phyloP scores from a whole-genome alignment of 1,284 basidiomycete species.

The Phenoliferia sp. region DNA sequence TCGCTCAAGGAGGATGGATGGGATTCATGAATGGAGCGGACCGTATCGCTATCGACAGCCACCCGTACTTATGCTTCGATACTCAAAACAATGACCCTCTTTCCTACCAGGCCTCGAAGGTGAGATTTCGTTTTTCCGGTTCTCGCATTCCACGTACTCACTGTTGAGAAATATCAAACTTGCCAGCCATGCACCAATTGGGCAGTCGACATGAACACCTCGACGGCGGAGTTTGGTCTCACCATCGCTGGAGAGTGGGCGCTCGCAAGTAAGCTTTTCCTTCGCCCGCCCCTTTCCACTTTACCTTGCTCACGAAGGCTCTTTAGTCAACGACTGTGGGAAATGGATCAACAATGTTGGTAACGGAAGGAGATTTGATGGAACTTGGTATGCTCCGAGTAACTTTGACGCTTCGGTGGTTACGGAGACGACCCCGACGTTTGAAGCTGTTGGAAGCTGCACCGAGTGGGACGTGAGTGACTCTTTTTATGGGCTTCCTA shows the following conservation, averaged over 20 bases:
- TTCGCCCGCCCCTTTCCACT: background rate
- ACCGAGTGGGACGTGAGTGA: slow-evolving; percentile 21
- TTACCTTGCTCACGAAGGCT: slow-evolving; percentile 39
- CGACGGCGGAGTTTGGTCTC: slow-evolving; percentile 62
- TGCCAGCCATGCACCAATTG: slow-evolving; percentile 66
- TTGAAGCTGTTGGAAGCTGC: slow-evolving; percentile 15
- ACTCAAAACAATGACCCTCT: slow-evolving; percentile 30
- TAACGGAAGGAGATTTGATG: slow-evolving; percentile 52
- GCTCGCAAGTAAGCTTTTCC: slow-evolving; percentile 52
- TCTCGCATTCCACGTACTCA: too few relatives aligned
- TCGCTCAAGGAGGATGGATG: slow-evolving; percentile 32
- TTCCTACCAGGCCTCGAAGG: slow-evolving; percentile 28
- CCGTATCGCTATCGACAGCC: slow-evolving; percentile 66
- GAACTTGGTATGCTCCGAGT: slow-evolving; percentile 40
- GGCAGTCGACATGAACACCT: slow-evolving; percentile 52
- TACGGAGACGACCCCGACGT: too few relatives aligned
- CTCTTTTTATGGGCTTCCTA: too few relatives aligned
- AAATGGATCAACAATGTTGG: slow-evolving; percentile 74
- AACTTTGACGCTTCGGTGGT: slow-evolving; percentile 12
- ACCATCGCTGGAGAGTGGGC: slow-evolving; percentile 68
- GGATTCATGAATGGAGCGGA: slow-evolving; percentile 52
- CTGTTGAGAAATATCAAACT: background rate
- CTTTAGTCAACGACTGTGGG: slow-evolving; percentile 61
- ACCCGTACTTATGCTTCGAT: slow-evolving; percentile 46
- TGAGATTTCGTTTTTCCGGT: too few relatives aligned